phyloP scores from a whole-genome alignment of 2,329 filamentous ascomycete genomes.

The Amauroascus verrucosus region DNA sequence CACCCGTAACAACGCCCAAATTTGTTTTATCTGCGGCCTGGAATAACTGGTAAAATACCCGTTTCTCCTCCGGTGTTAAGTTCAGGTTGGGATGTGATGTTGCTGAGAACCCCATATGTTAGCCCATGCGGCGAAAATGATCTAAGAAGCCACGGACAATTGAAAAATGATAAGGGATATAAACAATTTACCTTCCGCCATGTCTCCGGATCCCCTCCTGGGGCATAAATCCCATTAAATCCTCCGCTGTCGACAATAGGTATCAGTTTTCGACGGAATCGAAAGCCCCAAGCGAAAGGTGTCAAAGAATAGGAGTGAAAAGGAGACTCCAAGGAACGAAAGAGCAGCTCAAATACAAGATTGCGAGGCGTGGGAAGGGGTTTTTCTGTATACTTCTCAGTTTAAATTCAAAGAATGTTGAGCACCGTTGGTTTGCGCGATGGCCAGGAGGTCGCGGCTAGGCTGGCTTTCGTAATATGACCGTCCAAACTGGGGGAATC shows the following conservation, averaged over 20 bases:
- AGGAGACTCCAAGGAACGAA: no score
- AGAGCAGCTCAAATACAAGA: not conserved
- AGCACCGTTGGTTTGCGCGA: not conserved
- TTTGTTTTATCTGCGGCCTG: constrained; percentile 83
- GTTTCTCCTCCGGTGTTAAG: constrained; percentile 83
- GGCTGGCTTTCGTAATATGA: not conserved
- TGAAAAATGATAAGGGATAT: not conserved
- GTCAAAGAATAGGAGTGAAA: not conserved
- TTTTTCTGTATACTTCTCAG: not conserved
- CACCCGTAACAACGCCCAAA: constrained; percentile 88
- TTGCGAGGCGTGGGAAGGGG: not conserved
- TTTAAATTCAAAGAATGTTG: not conserved
- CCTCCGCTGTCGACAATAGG: not conserved
- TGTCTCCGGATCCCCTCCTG: not conserved
- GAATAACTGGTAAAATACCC: constrained; percentile 86
- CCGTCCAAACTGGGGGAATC: not conserved
- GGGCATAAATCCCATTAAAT: not conserved
- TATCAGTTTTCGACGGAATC: not conserved
- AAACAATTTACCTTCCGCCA: constrained; percentile 8
- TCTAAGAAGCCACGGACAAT: not conserved
- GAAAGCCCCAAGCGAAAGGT: not conserved
- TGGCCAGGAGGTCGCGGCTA: not conserved
- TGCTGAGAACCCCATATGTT: not conserved
- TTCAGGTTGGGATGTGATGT: constrained; percentile 57
- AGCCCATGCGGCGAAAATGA: not conserved